Conservation (phyloP, 331 rosid genomes). For the Pyrus hybrid region DNA sequence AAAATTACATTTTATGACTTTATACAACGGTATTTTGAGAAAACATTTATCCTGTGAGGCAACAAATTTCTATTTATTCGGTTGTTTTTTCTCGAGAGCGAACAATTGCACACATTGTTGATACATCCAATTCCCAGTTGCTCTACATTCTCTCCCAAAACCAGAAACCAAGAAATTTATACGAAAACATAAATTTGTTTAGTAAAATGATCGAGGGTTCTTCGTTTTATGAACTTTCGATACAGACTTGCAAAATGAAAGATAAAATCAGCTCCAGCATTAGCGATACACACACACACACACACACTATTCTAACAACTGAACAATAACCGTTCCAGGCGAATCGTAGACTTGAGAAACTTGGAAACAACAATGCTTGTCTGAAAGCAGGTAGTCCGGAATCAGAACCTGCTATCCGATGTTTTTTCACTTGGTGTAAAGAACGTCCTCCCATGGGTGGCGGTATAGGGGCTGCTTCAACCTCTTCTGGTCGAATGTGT, state of each 20-base stretch:
- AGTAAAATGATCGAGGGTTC: conserved; percentile 19
- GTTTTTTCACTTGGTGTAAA: conserved; percentile 77
- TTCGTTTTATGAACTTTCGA: conserved; percentile 21
- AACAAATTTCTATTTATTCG: not conserved
- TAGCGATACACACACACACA: not conserved
- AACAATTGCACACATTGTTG: not conserved
- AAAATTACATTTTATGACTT: no score
- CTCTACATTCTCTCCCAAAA: not conserved
- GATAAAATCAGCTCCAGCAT: conserved; percentile 2
- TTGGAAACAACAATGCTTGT: conserved; percentile 9
- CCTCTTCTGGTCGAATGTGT: conserved; percentile 97
- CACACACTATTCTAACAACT: conserved; percentile 35
- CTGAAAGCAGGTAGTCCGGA: conserved; percentile 3
- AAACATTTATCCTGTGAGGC: no score
- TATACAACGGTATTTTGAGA: no score
- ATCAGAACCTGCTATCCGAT: not conserved
- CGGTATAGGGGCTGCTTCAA: conserved; percentile 98
- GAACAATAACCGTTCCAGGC: conserved; percentile 23
- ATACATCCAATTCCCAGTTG: not conserved
- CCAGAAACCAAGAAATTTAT: not conserved
- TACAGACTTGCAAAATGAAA: conserved; percentile 26
- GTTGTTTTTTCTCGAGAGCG: not conserved
- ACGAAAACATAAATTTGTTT: not conserved
- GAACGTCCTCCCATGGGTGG: conserved; percentile 99
- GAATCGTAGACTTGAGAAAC: conserved; percentile 21